Percentiles rank a stretch among this genome's conserved stretches.
phyloP scores from a whole-genome alignment of 129 eudicot genomes.

The Glebionis coronaria region DNA sequence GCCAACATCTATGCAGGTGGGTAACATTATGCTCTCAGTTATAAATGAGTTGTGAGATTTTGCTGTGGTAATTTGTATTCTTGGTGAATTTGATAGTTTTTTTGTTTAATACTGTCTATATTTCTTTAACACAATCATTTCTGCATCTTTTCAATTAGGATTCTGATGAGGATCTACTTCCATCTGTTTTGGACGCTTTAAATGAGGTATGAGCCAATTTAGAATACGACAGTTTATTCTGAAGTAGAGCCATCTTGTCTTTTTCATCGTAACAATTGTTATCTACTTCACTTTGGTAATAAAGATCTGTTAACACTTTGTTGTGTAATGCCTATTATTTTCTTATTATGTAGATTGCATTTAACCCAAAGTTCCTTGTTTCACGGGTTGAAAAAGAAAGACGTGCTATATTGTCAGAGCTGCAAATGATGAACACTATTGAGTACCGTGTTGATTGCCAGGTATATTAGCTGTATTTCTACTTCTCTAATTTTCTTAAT shows the following conservation, averaged over 20 bases:
- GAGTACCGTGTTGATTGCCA: constrained; percentile 99
- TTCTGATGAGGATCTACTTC: constrained; percentile 86
- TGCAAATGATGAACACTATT: constrained; percentile 99
- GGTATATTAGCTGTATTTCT: constrained; percentile 31
- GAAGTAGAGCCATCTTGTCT: not conserved
- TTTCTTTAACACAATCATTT: constrained; percentile 1
- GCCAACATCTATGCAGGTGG: constrained; percentile 82
- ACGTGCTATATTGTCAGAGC: constrained; percentile 88
- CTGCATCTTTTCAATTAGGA: constrained; percentile 45
- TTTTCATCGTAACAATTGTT: not conserved
- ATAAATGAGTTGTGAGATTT: not conserved
- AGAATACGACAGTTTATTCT: not conserved
- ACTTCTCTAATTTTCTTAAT: too few species aligned
- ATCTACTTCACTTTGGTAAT: not conserved
- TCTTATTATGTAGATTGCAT: constrained; percentile 67
- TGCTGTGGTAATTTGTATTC: not conserved
- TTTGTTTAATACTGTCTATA: constrained; percentile 6
- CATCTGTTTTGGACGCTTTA: constrained; percentile 87
- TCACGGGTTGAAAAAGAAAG: constrained; percentile 99
- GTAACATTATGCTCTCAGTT: constrained; percentile 15
- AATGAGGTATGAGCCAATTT: constrained; percentile 64
- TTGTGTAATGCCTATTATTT: constrained; percentile 9
- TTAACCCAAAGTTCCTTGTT: constrained; percentile 84
- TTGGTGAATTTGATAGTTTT: constrained; percentile 3
- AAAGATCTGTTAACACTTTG: not conserved